Conservation (phyloP, 73 alveolate species). For the Loxodes magnus region DNA sequence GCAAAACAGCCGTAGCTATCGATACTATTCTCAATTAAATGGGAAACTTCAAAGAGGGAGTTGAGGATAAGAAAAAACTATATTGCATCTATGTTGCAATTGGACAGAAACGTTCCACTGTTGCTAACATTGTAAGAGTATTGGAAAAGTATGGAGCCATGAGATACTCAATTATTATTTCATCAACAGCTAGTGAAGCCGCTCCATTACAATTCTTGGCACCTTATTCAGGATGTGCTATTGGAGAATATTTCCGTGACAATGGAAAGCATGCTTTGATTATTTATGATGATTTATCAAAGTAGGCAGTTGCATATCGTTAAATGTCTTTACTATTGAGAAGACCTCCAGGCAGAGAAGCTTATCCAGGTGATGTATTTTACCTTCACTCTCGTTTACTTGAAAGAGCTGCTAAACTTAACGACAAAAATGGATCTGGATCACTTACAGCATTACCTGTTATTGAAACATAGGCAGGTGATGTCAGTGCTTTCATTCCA, state of each 20-base stretch:
- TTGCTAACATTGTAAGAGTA: slow-evolving; percentile 81
- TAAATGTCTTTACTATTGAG: slow-evolving; percentile 82
- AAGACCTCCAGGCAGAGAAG: slow-evolving; percentile 96
- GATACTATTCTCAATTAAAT: slow-evolving; percentile 90
- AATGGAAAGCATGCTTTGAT: slow-evolving; percentile 90
- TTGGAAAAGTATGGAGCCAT: slow-evolving; percentile 66
- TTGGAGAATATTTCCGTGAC: slow-evolving; percentile 96
- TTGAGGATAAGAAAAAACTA: slow-evolving; percentile 44
- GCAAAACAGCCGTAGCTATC: slow-evolving; percentile 93
- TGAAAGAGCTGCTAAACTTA: slow-evolving; percentile 95
- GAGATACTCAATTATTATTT: slow-evolving; percentile 83
- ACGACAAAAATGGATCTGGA: slow-evolving; percentile 77
- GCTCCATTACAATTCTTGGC: slow-evolving; percentile 74
- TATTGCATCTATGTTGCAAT: slow-evolving; percentile 97
- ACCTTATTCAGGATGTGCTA: slow-evolving; percentile 98
- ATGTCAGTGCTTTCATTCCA: slow-evolving; percentile 96
- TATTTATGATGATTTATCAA: slow-evolving; percentile 82
- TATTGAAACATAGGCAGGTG: slow-evolving; percentile 97
- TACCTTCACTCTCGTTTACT: slow-evolving; percentile 60
- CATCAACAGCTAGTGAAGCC: slow-evolving; percentile 97
- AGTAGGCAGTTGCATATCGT: slow-evolving; percentile 90
- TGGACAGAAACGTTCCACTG: slow-evolving; percentile 97
- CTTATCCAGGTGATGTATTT: slow-evolving; percentile 90
- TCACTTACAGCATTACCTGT: slow-evolving; percentile 96
- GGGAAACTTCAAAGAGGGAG: slow-evolving; percentile 56